Base-by-base conservation (phyloP, 208 protist species). In the Acanthamoeba sp. region DNA sequence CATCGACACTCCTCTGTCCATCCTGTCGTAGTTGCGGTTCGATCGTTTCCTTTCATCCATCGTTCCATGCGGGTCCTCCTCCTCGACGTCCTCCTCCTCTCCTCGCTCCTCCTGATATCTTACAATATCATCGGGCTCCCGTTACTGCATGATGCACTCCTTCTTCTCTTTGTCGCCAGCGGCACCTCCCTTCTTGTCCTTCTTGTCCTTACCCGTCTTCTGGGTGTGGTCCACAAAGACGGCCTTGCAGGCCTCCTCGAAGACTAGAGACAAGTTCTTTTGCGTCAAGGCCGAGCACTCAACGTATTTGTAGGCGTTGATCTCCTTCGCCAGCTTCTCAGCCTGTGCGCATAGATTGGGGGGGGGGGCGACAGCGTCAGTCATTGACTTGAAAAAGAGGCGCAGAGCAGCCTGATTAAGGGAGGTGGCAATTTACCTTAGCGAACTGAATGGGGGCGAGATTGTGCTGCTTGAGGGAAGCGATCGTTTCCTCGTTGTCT, bases 241-340 rank as follows among this genome's bases (percentile, higher is more conserved):
- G 22, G 66, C 62, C 40, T 57, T 80, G 87, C 87, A 82, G 34
- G 97, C 97, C 62, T 97, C 95, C 89, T 98, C 97, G 69, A 98
- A 98, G 34, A 98, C 96, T 50, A 36, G 76, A 59, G 98, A 98
- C 20, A 98, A 82, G 93, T 95, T 95, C 18, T 97, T 95, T 94
- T 99, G 98, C 32, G 97, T 98, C 24, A 97, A 94, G n/a, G 98
- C 98, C 48, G 96, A 98, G 96, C 98, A 99, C 90, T 99, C 98
- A 10, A 98, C 55, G 95, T 99, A 99, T 40, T 97, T 96, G 32
- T 96, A 76, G 45, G 97, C 97, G 62, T 93, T 89, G 92, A 99
- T 98, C 36, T 97, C 90, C n/a, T 98, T 96, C 24, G 91, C 91
- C 69, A 36, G 96, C 97, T 50, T 95, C 57, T 93, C 69, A 29